Evolutionary conservation across 2,329 filamentous ascomycete genomes (phyloP).

Genomic region (Graphiopsis chlorocephala): DNA sequence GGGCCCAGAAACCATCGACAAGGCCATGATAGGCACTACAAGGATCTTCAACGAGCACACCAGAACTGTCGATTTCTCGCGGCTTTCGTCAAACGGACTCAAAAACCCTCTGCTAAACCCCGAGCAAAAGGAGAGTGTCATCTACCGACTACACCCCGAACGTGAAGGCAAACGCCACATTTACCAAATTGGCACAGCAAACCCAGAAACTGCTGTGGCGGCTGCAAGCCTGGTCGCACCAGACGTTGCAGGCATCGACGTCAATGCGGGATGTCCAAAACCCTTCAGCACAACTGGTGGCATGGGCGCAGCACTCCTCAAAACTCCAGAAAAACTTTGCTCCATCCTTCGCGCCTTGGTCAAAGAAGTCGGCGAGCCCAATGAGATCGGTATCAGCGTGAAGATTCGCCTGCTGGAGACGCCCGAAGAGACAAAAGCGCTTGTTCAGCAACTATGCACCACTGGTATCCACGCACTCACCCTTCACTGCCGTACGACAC

Average conservation of each 20-base stretch:
- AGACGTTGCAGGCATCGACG: slow-evolving; percentile 90
- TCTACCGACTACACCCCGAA: slow-evolving; percentile 79
- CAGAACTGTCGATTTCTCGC: slow-evolving; percentile 79
- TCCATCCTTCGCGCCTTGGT: slow-evolving; percentile 83
- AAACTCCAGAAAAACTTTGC: slow-evolving; percentile 78
- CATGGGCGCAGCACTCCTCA: slow-evolving; percentile 90
- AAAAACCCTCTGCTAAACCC: slow-evolving; percentile 55
- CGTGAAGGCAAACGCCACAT: slow-evolving; percentile 73
- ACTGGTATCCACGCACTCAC: slow-evolving; percentile 93
- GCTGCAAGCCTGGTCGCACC: slow-evolving; percentile 79
- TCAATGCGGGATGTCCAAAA: slow-evolving; percentile 98
- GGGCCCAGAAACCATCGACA: slow-evolving; percentile 95
- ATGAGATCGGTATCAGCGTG: slow-evolving; percentile 89
- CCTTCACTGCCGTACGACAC: slow-evolving; percentile 91
- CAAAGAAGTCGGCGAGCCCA: slow-evolving; percentile 69
- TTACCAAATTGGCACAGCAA: slow-evolving; percentile 88
- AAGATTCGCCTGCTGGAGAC: slow-evolving; percentile 89
- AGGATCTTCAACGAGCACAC: slow-evolving; percentile 73
- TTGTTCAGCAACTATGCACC: slow-evolving; percentile 74
- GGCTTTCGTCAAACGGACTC: slow-evolving; percentile 68
- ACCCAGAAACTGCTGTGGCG: slow-evolving; percentile 76
- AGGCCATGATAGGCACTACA: slow-evolving; percentile 82
- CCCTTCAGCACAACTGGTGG: slow-evolving; percentile 90
- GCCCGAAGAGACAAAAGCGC: slow-evolving; percentile 67
- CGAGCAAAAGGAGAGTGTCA: slow-evolving; percentile 59